Base-by-base conservation (phyloP, 2,329 filamentous ascomycete species). In the Fusarium graminum region DNA sequence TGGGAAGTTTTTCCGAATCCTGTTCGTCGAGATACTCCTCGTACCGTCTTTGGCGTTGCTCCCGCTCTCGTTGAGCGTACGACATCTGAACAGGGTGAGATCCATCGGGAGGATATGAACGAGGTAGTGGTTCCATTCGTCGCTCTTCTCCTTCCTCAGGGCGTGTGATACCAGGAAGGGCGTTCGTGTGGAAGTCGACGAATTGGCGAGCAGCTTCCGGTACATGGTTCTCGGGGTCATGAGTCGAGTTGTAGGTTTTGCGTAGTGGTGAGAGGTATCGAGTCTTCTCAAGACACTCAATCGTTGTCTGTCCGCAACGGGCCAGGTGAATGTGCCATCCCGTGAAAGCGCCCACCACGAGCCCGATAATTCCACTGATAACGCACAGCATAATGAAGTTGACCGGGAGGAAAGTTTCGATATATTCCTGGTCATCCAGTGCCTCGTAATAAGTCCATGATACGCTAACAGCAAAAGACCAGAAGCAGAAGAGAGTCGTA, bases 261-360 rank as follows among this genome's bases (percentile, higher is more conserved):
- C 90, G 86, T 61, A 97, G 77, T 0, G 93, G 92, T 11, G 91
- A 93, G 9, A 97, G 85, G 78, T 99, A 99, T 54, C 95, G 87
- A 3, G 94, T 98, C 82, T 95, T 97, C 79, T 99, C 95, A 60
- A 99, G 82, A 72, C 91, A 97, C 77, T 99, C 95, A 59, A 99
- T 97, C 4, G 95, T 99, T 1, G 95, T 99, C 78, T 96, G 89
- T 5, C 92, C 93, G 26, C 86, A 86, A 52, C 86, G 81, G 2
- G 92, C 92, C 2, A 99, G 85, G 76, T 91, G 88, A 55, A 98
- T 85, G 81, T 99, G 95, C 94, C 95, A 99, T 2, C 81, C 86
- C 1, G 94, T 97, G 75, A 99, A 99, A 1, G 92, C 93, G 13
- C 89, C 89, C 19, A 99, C 83, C 2, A 97, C 94, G 10, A 99